Base-by-base conservation (phyloP, 768 basidiomycete genomes). In the Agaricus sinodeliciosus region DNA sequence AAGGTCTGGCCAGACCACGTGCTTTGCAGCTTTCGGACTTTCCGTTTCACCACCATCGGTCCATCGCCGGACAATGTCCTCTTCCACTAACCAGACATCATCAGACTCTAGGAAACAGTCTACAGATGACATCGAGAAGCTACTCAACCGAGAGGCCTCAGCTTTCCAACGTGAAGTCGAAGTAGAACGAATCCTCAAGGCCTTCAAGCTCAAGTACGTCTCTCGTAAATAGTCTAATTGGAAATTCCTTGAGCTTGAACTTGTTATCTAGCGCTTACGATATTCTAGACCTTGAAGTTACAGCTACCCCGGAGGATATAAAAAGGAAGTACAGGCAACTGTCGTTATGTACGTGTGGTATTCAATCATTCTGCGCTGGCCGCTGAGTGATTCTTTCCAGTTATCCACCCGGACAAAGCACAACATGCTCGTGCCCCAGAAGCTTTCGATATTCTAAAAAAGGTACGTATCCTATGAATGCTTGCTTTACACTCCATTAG, bases 351-450 rank as follows among this genome's bases (percentile, higher is more conserved):
- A 49, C 43, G 69, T 69, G 85, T 72, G 56, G 46, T 45, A 37
- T 49, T 34, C 31, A 18, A 7, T 16, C 15, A 36, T 25, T 47
- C 53, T 34, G 36, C 39, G 43, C 15, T 3, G 25, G 8, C 35
- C 27, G 46, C 45, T 49, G 42, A 49, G 49, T 15, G 50, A 48
- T 56, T 42, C 43, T 28, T 55, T 52, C 57, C 65, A 93, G 90
- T 96, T 69, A 97, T 99, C 63, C 96, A 99, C 77, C 96, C 96
- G 57, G 96, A 99, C 76, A 99, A 98, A 78, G 87, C 88, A 61
- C 74, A 89, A 65, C 91, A 96, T 70, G 75, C 80, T 26, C 81
- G 84, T 62, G 90, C 91, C 47, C 86, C 91, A 61, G 91, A 96
- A 69, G 94, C 94, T 1, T 96, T 96, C 65, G 93, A 95, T 67